A percentile compares a stretch with the other conserved stretches of the same genome.
These are phyloP conservation scores for Mortierella sp. DNA, from an alignment of 371 early-diverging fungal genomes.

Conservation along the genomic window DNA sequence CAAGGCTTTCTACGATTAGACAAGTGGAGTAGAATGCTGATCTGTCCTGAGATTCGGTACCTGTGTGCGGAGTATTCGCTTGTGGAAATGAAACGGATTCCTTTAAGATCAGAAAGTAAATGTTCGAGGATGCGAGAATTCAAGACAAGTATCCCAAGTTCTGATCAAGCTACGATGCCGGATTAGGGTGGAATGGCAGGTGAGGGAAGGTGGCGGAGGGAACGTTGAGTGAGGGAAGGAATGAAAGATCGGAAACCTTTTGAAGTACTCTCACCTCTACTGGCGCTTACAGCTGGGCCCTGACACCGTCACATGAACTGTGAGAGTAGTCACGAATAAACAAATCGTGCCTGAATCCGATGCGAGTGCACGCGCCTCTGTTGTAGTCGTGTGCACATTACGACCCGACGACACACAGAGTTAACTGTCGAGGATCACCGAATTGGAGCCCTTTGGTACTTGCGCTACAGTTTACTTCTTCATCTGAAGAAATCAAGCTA, in stretches of 20 bases:
- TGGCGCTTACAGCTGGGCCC: background rate
- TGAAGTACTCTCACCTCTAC: background rate
- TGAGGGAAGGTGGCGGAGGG: background rate
- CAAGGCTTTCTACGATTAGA: background rate
- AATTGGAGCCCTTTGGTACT: too few species aligned
- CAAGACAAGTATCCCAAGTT: slow-evolving; percentile 12
- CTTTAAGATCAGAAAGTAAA: slow-evolving; percentile 11
- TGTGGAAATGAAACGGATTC: slow-evolving; percentile 11
- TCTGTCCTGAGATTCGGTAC: slow-evolving; percentile 18
- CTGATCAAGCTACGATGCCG: slow-evolving; percentile 17
- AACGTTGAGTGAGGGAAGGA: slow-evolving; percentile 12
- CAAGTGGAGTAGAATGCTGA: background rate
- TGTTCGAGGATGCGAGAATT: slow-evolving; percentile 5
- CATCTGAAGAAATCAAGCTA: too few species aligned
- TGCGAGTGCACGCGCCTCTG: slow-evolving; percentile 1
- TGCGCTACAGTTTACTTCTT: too few species aligned
- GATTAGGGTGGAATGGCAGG: background rate
- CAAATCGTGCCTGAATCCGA: slow-evolving; percentile 5
- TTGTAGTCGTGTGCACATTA: background rate
- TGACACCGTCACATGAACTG: background rate
- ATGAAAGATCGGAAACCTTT: slow-evolving; percentile 27
- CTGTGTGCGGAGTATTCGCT: slow-evolving; percentile 1
- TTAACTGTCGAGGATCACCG: too few species aligned
- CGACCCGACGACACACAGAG: background rate
- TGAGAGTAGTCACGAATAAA: slow-evolving; percentile 1